Evolutionary conservation across 1,284 basidiomycete species (phyloP).

Genomic region (Agroathelia rolfsii): DNA sequence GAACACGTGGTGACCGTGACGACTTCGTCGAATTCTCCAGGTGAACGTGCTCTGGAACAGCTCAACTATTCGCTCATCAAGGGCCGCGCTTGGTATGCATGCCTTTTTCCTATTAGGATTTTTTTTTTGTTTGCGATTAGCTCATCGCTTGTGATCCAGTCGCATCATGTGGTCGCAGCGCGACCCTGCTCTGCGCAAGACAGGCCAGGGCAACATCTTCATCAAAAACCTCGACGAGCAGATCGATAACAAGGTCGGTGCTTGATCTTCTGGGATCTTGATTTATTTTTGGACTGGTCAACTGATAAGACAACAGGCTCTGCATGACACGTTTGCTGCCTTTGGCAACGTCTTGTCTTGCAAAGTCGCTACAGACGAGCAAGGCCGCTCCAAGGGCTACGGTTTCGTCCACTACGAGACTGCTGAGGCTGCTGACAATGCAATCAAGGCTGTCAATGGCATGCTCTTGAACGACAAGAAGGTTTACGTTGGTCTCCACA

Average conservation of each 20-base stretch:
- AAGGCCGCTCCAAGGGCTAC: conserved; percentile 90
- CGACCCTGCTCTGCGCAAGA: conserved; percentile 98
- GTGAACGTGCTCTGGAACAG: conserved; percentile 97
- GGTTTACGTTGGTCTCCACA: conserved; percentile 97
- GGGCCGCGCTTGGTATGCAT: conserved; percentile 81
- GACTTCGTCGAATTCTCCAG: conserved; percentile 30
- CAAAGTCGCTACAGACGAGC: conserved; percentile 96
- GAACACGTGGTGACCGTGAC: conserved; percentile 9
- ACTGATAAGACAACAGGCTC: conserved; percentile 46
- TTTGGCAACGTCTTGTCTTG: conserved; percentile 99
- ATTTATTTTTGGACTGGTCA: conserved; percentile 2
- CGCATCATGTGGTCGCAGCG: conserved; percentile 99
- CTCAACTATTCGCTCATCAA: conserved; percentile 99
- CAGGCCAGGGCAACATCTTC: conserved; percentile 99
- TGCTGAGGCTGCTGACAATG: conserved; percentile 89
- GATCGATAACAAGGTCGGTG: conserved; percentile 93
- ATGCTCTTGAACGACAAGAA: conserved; percentile 99
- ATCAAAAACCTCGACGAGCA: conserved; percentile 99
- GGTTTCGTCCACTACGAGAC: conserved; percentile 99
- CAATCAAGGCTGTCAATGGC: conserved; percentile 98
- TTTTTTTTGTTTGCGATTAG: conserved; percentile 1
- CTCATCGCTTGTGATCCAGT: conserved; percentile 31
- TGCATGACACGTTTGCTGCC: conserved; percentile 98
- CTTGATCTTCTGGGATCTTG: too few relatives aligned
- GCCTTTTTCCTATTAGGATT: conserved; percentile 1